Base-by-base conservation (phyloP, 2,329 filamentous ascomycete genomes). In the Dactylellina parvicollis region DNA sequence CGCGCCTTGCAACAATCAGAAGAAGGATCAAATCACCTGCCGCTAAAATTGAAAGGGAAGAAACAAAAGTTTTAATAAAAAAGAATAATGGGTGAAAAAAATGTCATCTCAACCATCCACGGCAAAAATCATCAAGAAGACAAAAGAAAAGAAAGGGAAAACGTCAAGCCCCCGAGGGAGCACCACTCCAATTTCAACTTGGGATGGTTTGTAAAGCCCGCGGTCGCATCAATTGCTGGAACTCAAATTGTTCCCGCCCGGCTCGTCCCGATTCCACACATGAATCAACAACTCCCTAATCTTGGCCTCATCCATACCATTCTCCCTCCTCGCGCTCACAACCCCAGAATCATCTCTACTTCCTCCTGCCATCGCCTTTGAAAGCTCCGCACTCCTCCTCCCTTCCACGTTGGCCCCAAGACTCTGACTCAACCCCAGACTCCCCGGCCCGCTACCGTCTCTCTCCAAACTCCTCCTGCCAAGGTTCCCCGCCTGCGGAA, bases 231-330 rank as follows among this genome's bases (percentile, higher is more conserved):
- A 74, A 52, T 74, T 61, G 30, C 61, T 69, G 18, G 70, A 74
- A 42, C 70, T 74, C 16, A 67, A 38, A 34, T 74, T 74, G 30
- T 46, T 74, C 4, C 70, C 56, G 52, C 55, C 62, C 9, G 70
- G 62, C 36, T 74, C 64, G 44, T 74, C 70, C 34, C 70, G 50
- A 69, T 74, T 74, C 70, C 70, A 74, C n/a, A 74, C 70, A 44
- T 74, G 70, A 14, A 67, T 22, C 62, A 74, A 42, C 18, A 74
- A 24, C 42, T 74, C 70, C 14, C 70, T 16, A 34, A 74, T 61
- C 60, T 74, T 74, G 9, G 62, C 70, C 34, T 74, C 70, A 47
- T 74, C 70, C 70, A 74, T 74, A 26, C 62, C 49, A 26, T 52
- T 42, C 44, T 52, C 62, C 47, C 30, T 16, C 24, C 40, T 67